phyloP scores from a whole-genome alignment of 768 basidiomycete species.

The Tulasnella sp. region DNA sequence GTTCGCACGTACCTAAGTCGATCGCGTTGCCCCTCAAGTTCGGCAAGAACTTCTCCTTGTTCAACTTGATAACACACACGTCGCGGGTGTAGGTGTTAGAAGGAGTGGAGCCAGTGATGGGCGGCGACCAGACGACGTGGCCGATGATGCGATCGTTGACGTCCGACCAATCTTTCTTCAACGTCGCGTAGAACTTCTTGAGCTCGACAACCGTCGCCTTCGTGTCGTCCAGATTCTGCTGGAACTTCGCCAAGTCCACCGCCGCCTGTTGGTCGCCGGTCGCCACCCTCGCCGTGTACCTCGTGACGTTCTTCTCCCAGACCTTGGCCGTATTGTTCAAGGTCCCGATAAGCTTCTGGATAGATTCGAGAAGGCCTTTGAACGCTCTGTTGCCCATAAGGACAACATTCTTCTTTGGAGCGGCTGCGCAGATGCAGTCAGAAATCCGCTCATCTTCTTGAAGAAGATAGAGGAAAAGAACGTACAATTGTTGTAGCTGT shows the following conservation, averaged over 20 bases:
- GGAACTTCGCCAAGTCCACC: too few relatives aligned
- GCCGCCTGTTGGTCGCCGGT: too few relatives aligned
- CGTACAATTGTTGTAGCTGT: conserved; percentile 25
- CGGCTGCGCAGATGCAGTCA: conserved; percentile 25
- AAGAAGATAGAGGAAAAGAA: conserved; percentile 24
- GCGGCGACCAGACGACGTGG: conserved; percentile 32
- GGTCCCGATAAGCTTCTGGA: conserved; percentile 26
- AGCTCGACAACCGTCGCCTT: conserved; percentile 24
- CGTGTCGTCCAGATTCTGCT: too few relatives aligned
- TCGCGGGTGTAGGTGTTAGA: conserved; percentile 31
- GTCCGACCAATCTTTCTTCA: conserved; percentile 30
- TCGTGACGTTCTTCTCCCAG: conserved; percentile 22
- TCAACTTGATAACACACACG: conserved; percentile 32
- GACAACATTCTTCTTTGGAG: conserved; percentile 31
- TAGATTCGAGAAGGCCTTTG: conserved; percentile 25
- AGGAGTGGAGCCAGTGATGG: conserved; percentile 25
- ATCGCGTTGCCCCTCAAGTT: conserved; percentile 30
- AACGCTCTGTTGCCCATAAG: conserved; percentile 30
- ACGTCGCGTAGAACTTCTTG: conserved; percentile 28
- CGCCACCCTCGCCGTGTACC: conserved; percentile 18
- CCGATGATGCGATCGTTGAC: conserved; percentile 31
- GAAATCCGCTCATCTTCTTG: conserved; percentile 24
- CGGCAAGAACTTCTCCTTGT: conserved; percentile 30
- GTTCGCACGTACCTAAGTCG: conserved; percentile 30
- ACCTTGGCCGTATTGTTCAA: conserved; percentile 18